Base-by-base conservation (phyloP, 1,284 basidiomycete genomes). In the Microbotryum silenes-acaulis region DNA sequence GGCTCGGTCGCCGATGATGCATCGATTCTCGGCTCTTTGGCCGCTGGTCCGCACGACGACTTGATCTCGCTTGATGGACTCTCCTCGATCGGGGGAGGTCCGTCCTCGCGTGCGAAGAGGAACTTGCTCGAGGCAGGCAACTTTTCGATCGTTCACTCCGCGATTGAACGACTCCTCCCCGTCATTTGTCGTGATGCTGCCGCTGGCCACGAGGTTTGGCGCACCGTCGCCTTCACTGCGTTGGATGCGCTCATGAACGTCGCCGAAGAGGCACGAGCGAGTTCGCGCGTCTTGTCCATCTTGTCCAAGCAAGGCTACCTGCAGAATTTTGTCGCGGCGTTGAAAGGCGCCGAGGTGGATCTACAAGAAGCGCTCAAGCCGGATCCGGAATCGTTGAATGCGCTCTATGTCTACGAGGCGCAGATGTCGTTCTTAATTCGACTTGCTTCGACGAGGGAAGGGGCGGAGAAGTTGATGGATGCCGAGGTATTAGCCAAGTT, bases 131-230 rank as follows among this genome's bases (percentile, higher is more conserved):
- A 73, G 54, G 50, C 57, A 8, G 66, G 64, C 44, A 73, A 70
- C 55, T 55, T 66, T 14, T 54, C 62, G 2, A 57, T 68, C 57
- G 56, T 71, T 20, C 59, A 62, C 4, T 60, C 69, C 2, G 74
- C 75, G 44, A 75, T 77, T 53, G 93, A 96, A 62, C 82, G 87
- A 4, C 77, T 98, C 23, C 80, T 93, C 0, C 77, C 84, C 0
- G 80, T 85, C n/a, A 79, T 97, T 31, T 85, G 89, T 45, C 82
- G 90, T 21, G 94, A 98, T 73, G 92, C 91, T 1, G 87, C 93
- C 61, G 92, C 97, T 70, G 92, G 91, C 12, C 85, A 87, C 33
- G 92, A 97, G 73, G 89, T 97, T 0, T 97, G 93, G 92, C 90
- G 92, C 77, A 94, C 93, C 21, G 85, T 93, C 31, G 87, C 89